These are phyloP conservation scores for Jimgerdemannia flammicorona DNA, from an alignment of 192 early-diverging fungal genomes.

Conservation along the genomic window DNA sequence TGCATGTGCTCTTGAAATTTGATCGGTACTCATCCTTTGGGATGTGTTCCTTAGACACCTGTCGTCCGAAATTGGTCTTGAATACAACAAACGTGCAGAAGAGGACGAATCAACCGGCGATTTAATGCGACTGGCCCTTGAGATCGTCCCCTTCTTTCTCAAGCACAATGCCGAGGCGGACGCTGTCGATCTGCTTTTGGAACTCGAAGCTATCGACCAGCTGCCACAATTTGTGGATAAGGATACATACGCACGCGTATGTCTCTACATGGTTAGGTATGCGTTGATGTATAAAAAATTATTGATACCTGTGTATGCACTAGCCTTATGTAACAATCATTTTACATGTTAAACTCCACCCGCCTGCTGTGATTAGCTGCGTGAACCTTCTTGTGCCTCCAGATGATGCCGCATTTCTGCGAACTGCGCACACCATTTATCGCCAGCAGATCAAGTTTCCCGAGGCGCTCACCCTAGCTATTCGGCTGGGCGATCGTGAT, in stretches of 20 bases:
- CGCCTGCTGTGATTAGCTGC: conserved; percentile 50
- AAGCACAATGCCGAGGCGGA: conserved; percentile 98
- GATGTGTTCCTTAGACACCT: conserved; percentile 58
- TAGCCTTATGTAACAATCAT: not conserved
- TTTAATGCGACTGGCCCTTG: conserved; percentile 69
- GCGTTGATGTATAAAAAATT: not conserved
- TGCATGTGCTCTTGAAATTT: no score
- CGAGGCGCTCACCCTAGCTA: conserved; percentile 82
- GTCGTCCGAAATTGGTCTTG: conserved; percentile 84
- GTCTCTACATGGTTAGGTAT: conserved; percentile 90
- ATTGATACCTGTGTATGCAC: not conserved
- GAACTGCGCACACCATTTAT: conserved; percentile 90
- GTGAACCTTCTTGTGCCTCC: conserved; percentile 90
- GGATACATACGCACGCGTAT: conserved; percentile 91
- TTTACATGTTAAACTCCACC: not conserved
- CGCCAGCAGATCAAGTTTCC: conserved; percentile 74
- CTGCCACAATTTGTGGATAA: conserved; percentile 85
- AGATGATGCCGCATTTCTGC: conserved; percentile 79
- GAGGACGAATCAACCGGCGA: conserved; percentile 60
- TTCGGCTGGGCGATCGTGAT: conserved; percentile 77
- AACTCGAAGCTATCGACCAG: conserved; percentile 80
- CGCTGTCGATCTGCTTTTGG: conserved; percentile 93
- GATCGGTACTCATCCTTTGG: not conserved
- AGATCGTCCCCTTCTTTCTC: conserved; percentile 93
- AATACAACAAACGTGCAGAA: conserved; percentile 69